Base-by-base conservation (phyloP, 2,329 filamentous ascomycete genomes). In the Neofusicoccum kwambonambiense region DNA sequence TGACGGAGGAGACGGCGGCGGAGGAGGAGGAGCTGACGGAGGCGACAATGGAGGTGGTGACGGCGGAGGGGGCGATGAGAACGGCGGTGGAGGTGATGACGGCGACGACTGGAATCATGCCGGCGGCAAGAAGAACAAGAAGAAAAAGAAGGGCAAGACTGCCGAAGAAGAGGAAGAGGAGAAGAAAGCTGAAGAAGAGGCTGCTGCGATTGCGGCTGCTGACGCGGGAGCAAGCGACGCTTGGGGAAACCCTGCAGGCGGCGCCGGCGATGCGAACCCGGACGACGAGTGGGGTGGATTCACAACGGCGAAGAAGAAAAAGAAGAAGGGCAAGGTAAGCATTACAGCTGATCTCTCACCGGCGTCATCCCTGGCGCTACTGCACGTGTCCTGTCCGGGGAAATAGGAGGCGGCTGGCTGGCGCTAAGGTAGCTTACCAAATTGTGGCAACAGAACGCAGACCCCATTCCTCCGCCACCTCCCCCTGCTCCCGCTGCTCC, bases 241-340 rank as follows among this genome's bases (percentile, higher is more conserved):
- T 39, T 65, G 63, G 57, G 62, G 42, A 37, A 57, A 68, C 12
- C 27, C 44, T 34, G 12, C 54, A 31, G 62, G 42, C 3, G 50
- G 19, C 37, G 35, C 72, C 22, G 73, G 74, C 57, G 68, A 72
- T 42, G 68, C 64, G 45, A 71, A 72, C 42, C 68, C 70, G 19
- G 70, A 65, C 9, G 63, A 75, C 12, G 75, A 77, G 1, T 88
- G 83, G 82, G 81, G 76, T 37, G 78, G 77, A 15, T 84, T 84
- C 70, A 74, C 77, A 9, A 70, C 80, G 7, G 73, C 75, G 4
- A 78, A 78, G 17, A 81, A 79, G 66, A 87, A 87, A 73, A 86
- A 86, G 73, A 81, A 69, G 51, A 86, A 85, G 68, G 77, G 76
- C 68, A 86, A 84, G 76, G 84, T 86, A 74, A 71, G 75, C 49